Percentiles rank a stretch among this genome's conserved stretches.
Conservation (phyloP, 2,329 filamentous ascomycete genomes). For the Cladophialophora yegresii region DNA sequence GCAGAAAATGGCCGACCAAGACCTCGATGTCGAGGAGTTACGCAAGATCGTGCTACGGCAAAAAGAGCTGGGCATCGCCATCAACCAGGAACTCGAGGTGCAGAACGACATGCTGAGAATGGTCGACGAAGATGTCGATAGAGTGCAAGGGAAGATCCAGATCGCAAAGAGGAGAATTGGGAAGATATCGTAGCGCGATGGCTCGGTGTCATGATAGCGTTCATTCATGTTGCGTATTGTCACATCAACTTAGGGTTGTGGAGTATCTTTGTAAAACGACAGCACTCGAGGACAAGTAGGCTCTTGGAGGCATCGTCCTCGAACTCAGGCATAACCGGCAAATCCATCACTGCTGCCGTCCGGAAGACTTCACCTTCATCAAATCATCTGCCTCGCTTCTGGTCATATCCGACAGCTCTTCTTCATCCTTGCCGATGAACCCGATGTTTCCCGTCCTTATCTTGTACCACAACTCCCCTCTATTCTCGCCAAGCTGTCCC, state of each 20-base stretch:
- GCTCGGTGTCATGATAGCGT: slow-evolving; percentile 6
- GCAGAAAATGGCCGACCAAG: slow-evolving; percentile 64
- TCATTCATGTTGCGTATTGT: not conserved
- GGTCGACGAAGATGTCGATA: slow-evolving; percentile 60
- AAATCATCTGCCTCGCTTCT: slow-evolving; percentile 23
- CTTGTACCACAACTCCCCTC: slow-evolving; percentile 79
- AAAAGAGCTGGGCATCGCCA: slow-evolving; percentile 63
- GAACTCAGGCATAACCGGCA: not conserved
- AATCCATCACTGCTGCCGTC: not conserved
- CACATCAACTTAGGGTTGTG: not conserved
- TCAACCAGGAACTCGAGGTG: slow-evolving; percentile 63
- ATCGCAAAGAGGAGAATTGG: slow-evolving; percentile 51
- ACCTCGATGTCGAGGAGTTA: slow-evolving; percentile 60
- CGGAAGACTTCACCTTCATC: slow-evolving; percentile 17
- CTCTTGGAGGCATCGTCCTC: not conserved
- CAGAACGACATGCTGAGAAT: slow-evolving; percentile 63
- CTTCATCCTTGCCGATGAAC: slow-evolving; percentile 55
- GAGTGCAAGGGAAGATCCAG: slow-evolving; percentile 50
- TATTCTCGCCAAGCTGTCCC: slow-evolving; percentile 72
- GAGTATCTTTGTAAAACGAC: not conserved
- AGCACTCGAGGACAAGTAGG: not conserved
- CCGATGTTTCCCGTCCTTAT: slow-evolving; percentile 69
- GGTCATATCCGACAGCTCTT: slow-evolving; percentile 14
- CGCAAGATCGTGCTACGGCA: slow-evolving; percentile 61
- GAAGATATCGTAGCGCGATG: slow-evolving; percentile 47